A percentile compares a stretch with the other conserved stretches of the same genome.
These are phyloP conservation scores for Angophora floribunda DNA, from an alignment of 345 rosid species.

Conservation along the genomic window DNA sequence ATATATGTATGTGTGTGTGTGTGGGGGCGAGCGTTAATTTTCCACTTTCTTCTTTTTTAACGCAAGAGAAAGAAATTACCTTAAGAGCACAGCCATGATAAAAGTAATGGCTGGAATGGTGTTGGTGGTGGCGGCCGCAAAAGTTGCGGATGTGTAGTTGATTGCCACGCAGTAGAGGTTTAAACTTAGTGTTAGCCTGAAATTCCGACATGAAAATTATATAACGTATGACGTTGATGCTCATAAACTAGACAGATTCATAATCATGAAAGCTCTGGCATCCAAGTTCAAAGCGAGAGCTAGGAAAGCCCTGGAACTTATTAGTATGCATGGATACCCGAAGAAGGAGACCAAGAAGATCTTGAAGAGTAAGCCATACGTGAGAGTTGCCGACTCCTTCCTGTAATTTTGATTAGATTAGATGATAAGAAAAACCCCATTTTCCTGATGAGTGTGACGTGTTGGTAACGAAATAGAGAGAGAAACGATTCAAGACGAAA, in stretches of 20 bases:
- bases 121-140: conserved; percentile 84
- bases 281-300: background rate
- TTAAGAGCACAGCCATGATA: conserved; percentile 41
- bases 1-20: too few species aligned
- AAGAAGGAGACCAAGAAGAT: conserved; percentile 38
- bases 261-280: background rate
- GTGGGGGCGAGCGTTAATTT: background rate
- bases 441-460: background rate
- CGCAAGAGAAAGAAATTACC: conserved; percentile 17
- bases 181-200: conserved; percentile 60
- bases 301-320: background rate
- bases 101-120: conserved; percentile 73
- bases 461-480: background rate
- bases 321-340: conserved; percentile 17
- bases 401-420: conserved; percentile 11
- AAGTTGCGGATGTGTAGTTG: conserved; percentile 65
- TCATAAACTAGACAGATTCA: background rate
- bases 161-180: conserved; percentile 67
- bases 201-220: background rate
- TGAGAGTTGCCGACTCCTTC: conserved; percentile 24
- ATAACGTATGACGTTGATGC: background rate
- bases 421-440: background rate
- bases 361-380: conserved; percentile 27
- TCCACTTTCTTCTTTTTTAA: background rate
- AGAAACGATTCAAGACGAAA: background rate